A percentile compares a stretch with the other conserved stretches of the same genome.
Conservation (phyloP, 768 basidiomycete genomes). For the Clitopilus hobsonii region DNA sequence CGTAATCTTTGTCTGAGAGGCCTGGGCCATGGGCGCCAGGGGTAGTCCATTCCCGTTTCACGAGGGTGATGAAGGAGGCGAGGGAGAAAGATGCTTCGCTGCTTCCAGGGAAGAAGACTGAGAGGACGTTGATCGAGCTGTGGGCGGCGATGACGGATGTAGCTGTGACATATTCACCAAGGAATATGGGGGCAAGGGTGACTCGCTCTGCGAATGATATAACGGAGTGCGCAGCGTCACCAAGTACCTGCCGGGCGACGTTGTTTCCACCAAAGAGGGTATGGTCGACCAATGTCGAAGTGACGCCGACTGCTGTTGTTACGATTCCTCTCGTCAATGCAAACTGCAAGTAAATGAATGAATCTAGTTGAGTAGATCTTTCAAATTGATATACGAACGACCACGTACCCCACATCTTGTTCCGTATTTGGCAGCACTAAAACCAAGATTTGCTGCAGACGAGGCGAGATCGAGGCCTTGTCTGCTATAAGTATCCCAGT, state of each 20-base stretch:
- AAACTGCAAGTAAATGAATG: conserved; percentile 56
- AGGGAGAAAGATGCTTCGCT: conserved; percentile 81
- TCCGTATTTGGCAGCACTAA: conserved; percentile 59
- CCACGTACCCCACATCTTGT: conserved; percentile 67
- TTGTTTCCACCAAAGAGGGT: conserved; percentile 60
- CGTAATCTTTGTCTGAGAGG: conserved; percentile 56
- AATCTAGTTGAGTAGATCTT: neutral
- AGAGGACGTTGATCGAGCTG: conserved; percentile 69
- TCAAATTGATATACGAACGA: conserved; percentile 1
- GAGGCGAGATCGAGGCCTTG: conserved; percentile 67
- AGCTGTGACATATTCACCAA: conserved; percentile 73
- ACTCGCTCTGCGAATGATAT: conserved; percentile 66
- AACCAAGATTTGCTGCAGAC: conserved; percentile 56
- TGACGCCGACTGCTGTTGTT: conserved; percentile 51
- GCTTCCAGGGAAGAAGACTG: conserved; percentile 67
- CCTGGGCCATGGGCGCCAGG: conserved; percentile 40
- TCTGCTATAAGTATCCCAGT: conserved; percentile 50
- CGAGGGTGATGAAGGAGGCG: conserved; percentile 72
- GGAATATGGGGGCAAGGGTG: conserved; percentile 68
- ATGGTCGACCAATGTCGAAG: conserved; percentile 58
- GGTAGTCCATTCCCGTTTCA: conserved; percentile 72
- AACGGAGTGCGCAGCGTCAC: conserved; percentile 53
- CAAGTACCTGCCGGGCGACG: conserved; percentile 54
- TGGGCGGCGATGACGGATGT: conserved; percentile 72
- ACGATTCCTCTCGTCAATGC: conserved; percentile 60